These are phyloP conservation scores for Penicillium manginii DNA, from an alignment of 495 filamentous ascomycete species.

Conservation along the genomic window DNA sequence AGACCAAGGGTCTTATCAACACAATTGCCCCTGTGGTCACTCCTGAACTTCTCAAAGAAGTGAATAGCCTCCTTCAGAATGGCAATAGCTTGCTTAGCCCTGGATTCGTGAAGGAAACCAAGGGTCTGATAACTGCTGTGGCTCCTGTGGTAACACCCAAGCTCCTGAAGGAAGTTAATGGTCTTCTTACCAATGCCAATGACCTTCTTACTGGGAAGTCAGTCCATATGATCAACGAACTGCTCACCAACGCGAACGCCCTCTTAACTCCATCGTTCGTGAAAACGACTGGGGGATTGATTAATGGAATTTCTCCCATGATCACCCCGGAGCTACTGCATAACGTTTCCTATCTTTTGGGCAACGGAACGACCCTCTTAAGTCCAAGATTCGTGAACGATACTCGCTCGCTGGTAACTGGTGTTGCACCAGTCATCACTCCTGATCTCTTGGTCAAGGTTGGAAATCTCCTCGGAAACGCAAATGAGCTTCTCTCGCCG, in stretches of 20 bases:
- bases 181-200: conserved; percentile 47
- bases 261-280: conserved; percentile 36
- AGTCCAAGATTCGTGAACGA: conserved; percentile 49
- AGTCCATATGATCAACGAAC: conserved; percentile 41
- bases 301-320: conserved; percentile 32
- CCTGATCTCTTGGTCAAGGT: conserved; percentile 37
- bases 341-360: conserved; percentile 41
- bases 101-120: conserved; percentile 43
- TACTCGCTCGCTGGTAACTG: conserved; percentile 43
- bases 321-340: conserved; percentile 40
- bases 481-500: conserved; percentile 42
- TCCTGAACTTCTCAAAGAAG: conserved; percentile 13
- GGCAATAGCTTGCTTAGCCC: conserved; percentile 38
- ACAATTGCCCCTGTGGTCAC: conserved; percentile 11
- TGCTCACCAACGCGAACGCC: conserved; percentile 38
- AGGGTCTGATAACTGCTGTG: conserved; percentile 41
- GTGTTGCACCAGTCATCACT: conserved; percentile 37
- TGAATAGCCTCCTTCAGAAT: conserved; percentile 35
- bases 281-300: conserved; percentile 30
- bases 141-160: conserved; percentile 38
- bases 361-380: conserved; percentile 42
- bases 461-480: conserved; percentile 39
- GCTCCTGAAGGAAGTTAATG: conserved; percentile 42
- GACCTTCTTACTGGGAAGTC: conserved; percentile 38
- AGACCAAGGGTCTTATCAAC: conserved; percentile 19